Evolutionary conservation across 2,329 filamentous ascomycete genomes (phyloP).

Genomic region (Graphilbum fragrans): DNA sequence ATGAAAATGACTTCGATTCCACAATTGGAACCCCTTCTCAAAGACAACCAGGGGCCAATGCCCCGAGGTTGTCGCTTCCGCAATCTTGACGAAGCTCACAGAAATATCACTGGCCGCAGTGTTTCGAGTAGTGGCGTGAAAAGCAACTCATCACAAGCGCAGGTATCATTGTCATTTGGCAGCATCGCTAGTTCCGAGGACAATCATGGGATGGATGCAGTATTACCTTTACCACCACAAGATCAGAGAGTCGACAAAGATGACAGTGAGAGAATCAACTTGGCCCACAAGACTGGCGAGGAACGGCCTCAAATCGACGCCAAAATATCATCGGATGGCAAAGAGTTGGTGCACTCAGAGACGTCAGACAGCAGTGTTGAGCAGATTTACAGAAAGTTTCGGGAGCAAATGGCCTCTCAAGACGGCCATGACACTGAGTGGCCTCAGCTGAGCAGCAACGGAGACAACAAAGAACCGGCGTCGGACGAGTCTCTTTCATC

Average conservation of each 20-base stretch:
- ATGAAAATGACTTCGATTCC: background rate
- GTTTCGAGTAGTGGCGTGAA: slow-evolving; percentile 1
- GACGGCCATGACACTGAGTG: background rate
- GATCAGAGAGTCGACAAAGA: too few relatives aligned
- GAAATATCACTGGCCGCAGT: slow-evolving; percentile 21
- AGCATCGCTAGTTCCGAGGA: background rate
- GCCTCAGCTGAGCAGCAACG: too few relatives aligned
- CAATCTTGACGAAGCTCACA: slow-evolving; percentile 24
- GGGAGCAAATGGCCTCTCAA: slow-evolving; percentile 4
- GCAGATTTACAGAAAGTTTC: slow-evolving; percentile 20
- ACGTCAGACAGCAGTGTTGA: slow-evolving; percentile 19
- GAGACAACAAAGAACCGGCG: too few relatives aligned
- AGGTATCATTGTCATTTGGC: background rate
- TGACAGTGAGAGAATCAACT: too few relatives aligned
- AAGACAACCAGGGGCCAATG: slow-evolving; percentile 9
- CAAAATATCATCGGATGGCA: background rate
- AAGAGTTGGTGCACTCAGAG: slow-evolving; percentile 4
- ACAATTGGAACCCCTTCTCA: background rate
- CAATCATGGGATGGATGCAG: too few relatives aligned
- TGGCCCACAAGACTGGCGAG: too few relatives aligned
- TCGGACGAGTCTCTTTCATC: too few relatives aligned
- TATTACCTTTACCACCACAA: too few relatives aligned
- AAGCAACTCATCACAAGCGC: background rate
- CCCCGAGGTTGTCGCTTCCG: slow-evolving; percentile 23
- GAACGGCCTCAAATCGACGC: background rate